Percentiles rank a stretch among this genome's conserved stretches.
These are phyloP conservation scores for Chrysosporium queenslandicum DNA, from an alignment of 2,329 filamentous ascomycete genomes.

Conservation along the genomic window DNA sequence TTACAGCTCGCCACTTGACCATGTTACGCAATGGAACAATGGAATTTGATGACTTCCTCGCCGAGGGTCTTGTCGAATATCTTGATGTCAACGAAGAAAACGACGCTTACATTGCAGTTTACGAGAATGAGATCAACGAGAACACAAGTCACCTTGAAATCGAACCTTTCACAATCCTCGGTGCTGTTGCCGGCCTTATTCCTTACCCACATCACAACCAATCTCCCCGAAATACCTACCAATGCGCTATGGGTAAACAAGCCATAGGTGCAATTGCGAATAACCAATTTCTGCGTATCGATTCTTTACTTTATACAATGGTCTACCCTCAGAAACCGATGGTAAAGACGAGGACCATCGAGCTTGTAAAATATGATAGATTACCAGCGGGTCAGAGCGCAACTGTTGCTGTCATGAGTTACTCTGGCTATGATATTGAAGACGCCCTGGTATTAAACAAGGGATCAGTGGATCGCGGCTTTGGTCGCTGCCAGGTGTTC, in stretches of 20 bases:
- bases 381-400: conserved; percentile 94
- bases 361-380: conserved; percentile 94
- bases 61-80: conserved; percentile 84
- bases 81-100: conserved; percentile 98
- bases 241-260: conserved; percentile 99
- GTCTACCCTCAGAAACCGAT: conserved; percentile 96
- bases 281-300: conserved; percentile 94
- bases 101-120: conserved; percentile 83
- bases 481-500: conserved; percentile 96
- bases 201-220: conserved; percentile 99
- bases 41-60: conserved; percentile 89
- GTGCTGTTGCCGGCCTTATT: conserved; percentile 89
- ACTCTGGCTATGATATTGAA: conserved; percentile 98
- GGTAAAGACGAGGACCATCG: conserved; percentile 94
- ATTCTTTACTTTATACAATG: conserved; percentile 89
- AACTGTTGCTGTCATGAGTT: conserved; percentile 97
- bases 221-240: conserved; percentile 95
- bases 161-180: conserved; percentile 92
- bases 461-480: conserved; percentile 86
- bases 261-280: conserved; percentile 96
- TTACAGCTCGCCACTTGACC: conserved; percentile 67
- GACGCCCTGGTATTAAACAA: conserved; percentile 96
- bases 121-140: conserved; percentile 71
- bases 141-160: conserved; percentile 93
- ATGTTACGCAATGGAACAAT: conserved; percentile 72